phyloP scores from a whole-genome alignment of 2,329 filamentous ascomycete genomes.

The Phaeoacremonium minimum region DNA sequence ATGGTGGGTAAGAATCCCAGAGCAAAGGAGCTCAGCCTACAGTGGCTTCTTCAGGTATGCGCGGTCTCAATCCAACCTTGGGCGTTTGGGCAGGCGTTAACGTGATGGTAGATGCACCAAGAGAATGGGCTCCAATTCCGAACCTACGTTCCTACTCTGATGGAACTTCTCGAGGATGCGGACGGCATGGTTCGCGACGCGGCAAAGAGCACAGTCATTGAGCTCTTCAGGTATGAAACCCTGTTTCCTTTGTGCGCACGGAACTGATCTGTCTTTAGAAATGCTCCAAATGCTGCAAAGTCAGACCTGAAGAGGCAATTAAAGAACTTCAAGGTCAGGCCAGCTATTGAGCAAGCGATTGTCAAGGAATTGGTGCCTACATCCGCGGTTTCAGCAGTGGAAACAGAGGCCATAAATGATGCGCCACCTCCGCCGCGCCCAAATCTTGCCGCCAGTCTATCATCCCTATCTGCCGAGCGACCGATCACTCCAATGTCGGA shows the following conservation, averaged over 20 bases:
- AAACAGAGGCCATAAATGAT: slow-evolving; percentile 28
- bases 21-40: slow-evolving; percentile 79
- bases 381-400: slow-evolving; percentile 30
- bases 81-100: too few species aligned
- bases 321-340: slow-evolving; percentile 77
- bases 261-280: slow-evolving; percentile 44
- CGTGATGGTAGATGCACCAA: slow-evolving; percentile 65
- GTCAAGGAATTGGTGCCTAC: slow-evolving; percentile 56
- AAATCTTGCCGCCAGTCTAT: slow-evolving; percentile 46
- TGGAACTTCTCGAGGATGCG: slow-evolving; percentile 85
- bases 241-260: not conserved
- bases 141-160: slow-evolving; percentile 74
- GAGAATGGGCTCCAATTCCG: slow-evolving; percentile 78
- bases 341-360: slow-evolving; percentile 79
- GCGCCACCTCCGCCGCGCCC: slow-evolving; percentile 34
- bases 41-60: slow-evolving; percentile 74
- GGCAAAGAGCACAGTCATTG: slow-evolving; percentile 78
- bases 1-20: slow-evolving; percentile 77
- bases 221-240: slow-evolving; percentile 72
- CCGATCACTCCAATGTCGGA: slow-evolving; percentile 62
- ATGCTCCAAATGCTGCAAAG: slow-evolving; percentile 77
- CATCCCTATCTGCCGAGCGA: slow-evolving; percentile 43
- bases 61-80: too few species aligned
- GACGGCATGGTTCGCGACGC: slow-evolving; percentile 82
- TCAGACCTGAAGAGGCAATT: slow-evolving; percentile 85